Evolutionary conservation across 2,329 filamentous ascomycete genomes (phyloP), one percentile per base, ranked within the genome.

Genomic region (Phoma sp.): DNA sequence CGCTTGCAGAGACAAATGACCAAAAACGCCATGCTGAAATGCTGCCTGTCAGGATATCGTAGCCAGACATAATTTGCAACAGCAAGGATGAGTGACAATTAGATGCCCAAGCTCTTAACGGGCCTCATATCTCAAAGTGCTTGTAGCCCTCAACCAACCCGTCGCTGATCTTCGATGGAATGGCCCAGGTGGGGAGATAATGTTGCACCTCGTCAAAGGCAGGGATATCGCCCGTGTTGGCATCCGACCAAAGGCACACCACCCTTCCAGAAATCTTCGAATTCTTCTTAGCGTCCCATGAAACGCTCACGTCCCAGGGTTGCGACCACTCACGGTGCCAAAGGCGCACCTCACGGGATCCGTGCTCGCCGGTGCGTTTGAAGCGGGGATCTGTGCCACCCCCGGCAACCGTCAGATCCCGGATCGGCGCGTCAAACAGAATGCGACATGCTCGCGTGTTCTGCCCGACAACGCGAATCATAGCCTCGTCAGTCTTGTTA

Each of bases 201-300:
- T 87, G 83, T 62, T 83, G 79, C 43, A 90, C 80, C 75, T 98
- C 93, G 64, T 95, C 89, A 46, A 93, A 83, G 0, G 93, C 93
- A 0, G 93, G 93, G 42, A 98, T 92, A 1, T 82, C 81, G 3
- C 85, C 88, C 32, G 79, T 77, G 67, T 97, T 97, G 39, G 85
- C 87, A 77, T 99, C 95, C 66, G 89, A 91, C 92, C 93, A 98
- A 29, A 90, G 79, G 75, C 95, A 98, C 13, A 88, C 82, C 1
- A 93, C 86, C 30, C 78, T 82, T 1, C 92, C 90, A 59, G 71
- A 72, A 68, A 68, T 62, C 59, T 65, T 70, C 57, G 66, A 60
- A 55, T 68, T 67, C 51, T 60, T 60, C 51, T 64, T 61, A 57
- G 63, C 58, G 55, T 80, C 77, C 88, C 89, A 92, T 50, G 84